phyloP scores from a whole-genome alignment of 2,329 filamentous ascomycete species.

The Paecilomyces variotii region DNA sequence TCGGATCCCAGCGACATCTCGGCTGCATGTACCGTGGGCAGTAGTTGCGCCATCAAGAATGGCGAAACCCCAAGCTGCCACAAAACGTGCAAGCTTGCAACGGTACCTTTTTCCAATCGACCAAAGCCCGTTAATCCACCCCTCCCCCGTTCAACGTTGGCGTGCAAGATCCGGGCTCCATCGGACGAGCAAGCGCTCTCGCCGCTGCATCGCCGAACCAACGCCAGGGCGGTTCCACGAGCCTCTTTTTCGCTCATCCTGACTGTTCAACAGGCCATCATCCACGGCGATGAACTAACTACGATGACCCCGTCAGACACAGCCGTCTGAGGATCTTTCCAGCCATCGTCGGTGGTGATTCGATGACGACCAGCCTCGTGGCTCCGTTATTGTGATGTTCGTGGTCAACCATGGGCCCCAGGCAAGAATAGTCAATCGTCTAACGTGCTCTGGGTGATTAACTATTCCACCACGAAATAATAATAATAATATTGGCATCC shows the following conservation, averaged over 20 bases:
- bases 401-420: neutral
- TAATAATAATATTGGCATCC: neutral
- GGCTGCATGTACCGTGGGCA: neutral
- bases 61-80: neutral
- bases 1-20: neutral
- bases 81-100: neutral
- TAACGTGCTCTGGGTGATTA: neutral
- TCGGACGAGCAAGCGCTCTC: neutral
- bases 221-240: neutral
- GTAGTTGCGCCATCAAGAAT: neutral
- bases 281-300: too few species aligned
- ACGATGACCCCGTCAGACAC: too few species aligned
- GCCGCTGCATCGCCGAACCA: neutral
- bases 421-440: neutral
- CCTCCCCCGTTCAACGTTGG: neutral
- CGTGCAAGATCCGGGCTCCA: neutral
- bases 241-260: neutral
- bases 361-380: neutral
- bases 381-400: neutral
- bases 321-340: neutral
- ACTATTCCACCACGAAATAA: neutral
- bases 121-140: neutral
- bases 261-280: neutral
- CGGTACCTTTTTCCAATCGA: neutral
- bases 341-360: neutral